A percentile compares a stretch with the other conserved stretches of the same genome.
phyloP scores from a whole-genome alignment of 2,329 filamentous ascomycete species.

The Teratosphaeriaceae sp. region DNA sequence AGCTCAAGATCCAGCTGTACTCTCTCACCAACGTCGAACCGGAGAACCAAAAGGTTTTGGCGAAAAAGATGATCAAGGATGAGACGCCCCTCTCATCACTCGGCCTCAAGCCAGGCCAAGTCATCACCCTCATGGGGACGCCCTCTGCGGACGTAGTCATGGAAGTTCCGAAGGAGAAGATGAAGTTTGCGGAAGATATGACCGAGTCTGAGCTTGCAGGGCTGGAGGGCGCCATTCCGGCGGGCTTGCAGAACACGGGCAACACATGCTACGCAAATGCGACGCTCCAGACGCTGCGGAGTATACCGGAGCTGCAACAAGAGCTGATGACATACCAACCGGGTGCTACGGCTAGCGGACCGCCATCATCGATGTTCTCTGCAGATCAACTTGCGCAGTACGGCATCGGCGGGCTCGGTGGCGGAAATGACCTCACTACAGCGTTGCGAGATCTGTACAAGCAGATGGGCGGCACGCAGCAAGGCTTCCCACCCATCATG shows the following conservation, averaged over 20 bases:
- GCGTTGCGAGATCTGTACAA: constrained; percentile 79
- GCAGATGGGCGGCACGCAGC: constrained; percentile 82
- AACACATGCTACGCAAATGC: constrained; percentile 99
- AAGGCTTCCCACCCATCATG: constrained; percentile 73
- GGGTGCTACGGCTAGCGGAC: constrained; percentile 7
- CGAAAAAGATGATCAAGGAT: constrained; percentile 95
- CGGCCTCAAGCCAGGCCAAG: constrained; percentile 76
- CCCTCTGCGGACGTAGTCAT: constrained; percentile 59
- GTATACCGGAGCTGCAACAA: constrained; percentile 84
- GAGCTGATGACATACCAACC: constrained; percentile 59
- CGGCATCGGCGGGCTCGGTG: constrained; percentile 52
- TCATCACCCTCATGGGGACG: constrained; percentile 95
- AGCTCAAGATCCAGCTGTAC: constrained; percentile 92
- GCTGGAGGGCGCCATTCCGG: constrained; percentile 75
- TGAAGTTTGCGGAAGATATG: constrained; percentile 96
- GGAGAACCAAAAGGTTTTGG: constrained; percentile 88
- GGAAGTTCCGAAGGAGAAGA: constrained; percentile 66
- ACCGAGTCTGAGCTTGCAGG: constrained; percentile 84
- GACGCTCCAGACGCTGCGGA: constrained; percentile 81
- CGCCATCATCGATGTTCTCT: constrained; percentile 26
- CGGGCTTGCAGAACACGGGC: constrained; percentile 83
- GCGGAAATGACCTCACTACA: constrained; percentile 63
- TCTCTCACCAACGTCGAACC: constrained; percentile 94
- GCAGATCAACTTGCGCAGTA: constrained; percentile 38
- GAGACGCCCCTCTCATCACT: constrained; percentile 80